Base-by-base conservation (phyloP, 2,329 filamentous ascomycete species). In the Aspergillus brunneoviolaceus region DNA sequence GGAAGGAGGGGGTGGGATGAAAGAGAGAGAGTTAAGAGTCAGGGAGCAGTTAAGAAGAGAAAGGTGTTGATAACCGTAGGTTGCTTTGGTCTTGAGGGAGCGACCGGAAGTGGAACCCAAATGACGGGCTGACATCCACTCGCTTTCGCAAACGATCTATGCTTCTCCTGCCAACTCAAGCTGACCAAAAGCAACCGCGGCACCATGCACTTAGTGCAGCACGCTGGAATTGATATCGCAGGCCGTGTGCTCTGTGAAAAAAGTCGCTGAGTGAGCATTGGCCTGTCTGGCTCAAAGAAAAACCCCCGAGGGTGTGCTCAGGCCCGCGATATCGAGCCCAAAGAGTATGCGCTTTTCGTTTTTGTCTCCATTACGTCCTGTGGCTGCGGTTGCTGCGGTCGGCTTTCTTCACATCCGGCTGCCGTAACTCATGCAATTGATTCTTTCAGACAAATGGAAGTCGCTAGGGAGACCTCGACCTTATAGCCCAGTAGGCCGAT, bases 71-170 rank as follows among this genome's bases (percentile, higher is more conserved):
- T 63, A 55, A 57, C 33, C 62, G 42, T 35, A 61, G 48, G 56
- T 42, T 50, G 58, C 58, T 58, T 63, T 61, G 50, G 63, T 59
- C 55, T 63, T 55, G 61, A 68, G 61, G 63, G 63, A 60, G 62
- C 62, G 61, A 58, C 67, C 62, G 61, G 65, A 65, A 64, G 70
- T 69, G 67, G 64, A 62, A 55, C 65, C 66, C 39, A 68, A 65
- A 65, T 65, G 65, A 67, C 66, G 61, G 33, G 67, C 51, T 63
- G 60, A 58, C 57, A 56, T 49, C 55, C 23, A 48, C 31, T 33
- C 35, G 19, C 48, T 42, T 61, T 58, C 35, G 45, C 54, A 54
- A 58, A 62, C 53, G 54, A 57, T 55, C 31, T 33, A 47, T n/a
- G 21, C 48, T 45, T 45, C 16, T 45, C 14, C 39, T 45, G 16